A percentile compares a stretch with the other conserved stretches of the same genome.
Evolutionary conservation across 331 rosid species (phyloP).

Genomic region (Rhamnella rubrinervis): DNA sequence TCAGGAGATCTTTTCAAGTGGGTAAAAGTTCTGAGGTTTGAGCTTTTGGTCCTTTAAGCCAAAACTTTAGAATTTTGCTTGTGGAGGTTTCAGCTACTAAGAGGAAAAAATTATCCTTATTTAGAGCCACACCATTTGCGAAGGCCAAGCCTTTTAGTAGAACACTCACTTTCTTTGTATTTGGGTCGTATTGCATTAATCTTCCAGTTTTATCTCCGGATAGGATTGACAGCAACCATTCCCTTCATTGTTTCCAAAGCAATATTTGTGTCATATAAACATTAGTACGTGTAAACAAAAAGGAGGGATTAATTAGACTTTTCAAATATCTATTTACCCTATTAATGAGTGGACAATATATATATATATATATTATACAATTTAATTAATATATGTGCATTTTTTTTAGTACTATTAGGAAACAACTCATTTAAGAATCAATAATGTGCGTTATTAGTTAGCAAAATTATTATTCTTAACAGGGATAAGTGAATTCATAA

Average conservation of each 20-base stretch:
- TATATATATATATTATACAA: too few relatives aligned
- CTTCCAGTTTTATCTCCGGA: conserved; percentile 61
- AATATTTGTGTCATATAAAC: too few relatives aligned
- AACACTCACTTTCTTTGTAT: conserved; percentile 32
- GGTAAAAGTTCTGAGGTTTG: conserved; percentile 15
- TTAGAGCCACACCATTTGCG: conserved; percentile 65
- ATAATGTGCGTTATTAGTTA: too few relatives aligned
- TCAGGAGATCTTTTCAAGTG: conserved; percentile 42
- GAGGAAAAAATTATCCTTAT: conserved; percentile 44
- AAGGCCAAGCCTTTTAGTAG: conserved; percentile 43
- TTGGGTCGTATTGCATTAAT: conserved; percentile 44
- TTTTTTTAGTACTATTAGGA: too few relatives aligned
- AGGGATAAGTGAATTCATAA: too few relatives aligned
- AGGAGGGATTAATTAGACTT: too few relatives aligned
- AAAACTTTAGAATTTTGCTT: conserved; percentile 22
- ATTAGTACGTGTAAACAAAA: background rate
- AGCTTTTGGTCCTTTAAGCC: conserved; percentile 32
- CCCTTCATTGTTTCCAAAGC: conserved; percentile 23
- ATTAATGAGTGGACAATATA: too few relatives aligned
- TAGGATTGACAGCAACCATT: conserved; percentile 17
- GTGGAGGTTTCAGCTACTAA: conserved; percentile 39
- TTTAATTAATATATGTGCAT: too few relatives aligned
- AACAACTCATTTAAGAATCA: too few relatives aligned
- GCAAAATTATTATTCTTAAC: too few relatives aligned
- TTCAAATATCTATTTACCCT: too few relatives aligned